These are phyloP conservation scores for Pelargonium myrrhifolium DNA, from an alignment of 441 rosid genomes.

Conservation along the genomic window DNA sequence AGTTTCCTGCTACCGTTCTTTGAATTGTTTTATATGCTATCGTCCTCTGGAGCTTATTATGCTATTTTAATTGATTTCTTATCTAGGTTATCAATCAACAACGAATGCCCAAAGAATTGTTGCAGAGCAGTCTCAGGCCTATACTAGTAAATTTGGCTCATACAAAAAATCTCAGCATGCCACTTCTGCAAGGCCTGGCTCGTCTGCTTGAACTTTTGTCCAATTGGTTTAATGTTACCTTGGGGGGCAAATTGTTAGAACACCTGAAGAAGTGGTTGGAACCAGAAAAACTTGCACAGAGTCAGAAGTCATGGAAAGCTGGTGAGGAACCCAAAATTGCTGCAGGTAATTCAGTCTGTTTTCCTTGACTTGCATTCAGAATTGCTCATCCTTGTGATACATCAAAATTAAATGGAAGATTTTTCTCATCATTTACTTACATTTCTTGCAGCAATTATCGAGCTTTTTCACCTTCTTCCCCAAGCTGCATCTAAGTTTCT, in stretches of 20 bases:
- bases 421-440: constrained; percentile 2
- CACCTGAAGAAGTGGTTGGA: constrained; percentile 99
- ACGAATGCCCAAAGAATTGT: constrained; percentile 97
- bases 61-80: constrained; percentile 10
- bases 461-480: constrained; percentile 98
- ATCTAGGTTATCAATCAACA: constrained; percentile 89
- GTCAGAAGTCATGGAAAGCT: constrained; percentile 89
- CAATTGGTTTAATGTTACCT: constrained; percentile 95
- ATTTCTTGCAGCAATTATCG: constrained; percentile 84
- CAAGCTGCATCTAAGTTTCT: constrained; percentile 92
- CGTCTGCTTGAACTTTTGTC: constrained; percentile 97
- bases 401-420: background rate
- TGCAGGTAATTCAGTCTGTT: constrained; percentile 52
- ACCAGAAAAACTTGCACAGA: constrained; percentile 95
- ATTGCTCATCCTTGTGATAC: constrained; percentile 2
- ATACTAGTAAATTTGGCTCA: constrained; percentile 92
- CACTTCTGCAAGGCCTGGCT: constrained; percentile 95
- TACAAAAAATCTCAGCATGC: constrained; percentile 97
- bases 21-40: background rate
- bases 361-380: constrained; percentile 10
- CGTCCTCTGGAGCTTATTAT: constrained; percentile 5
- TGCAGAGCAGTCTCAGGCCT: constrained; percentile 98
- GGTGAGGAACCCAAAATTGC: constrained; percentile 99
- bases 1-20: background rate
- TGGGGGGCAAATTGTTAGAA: constrained; percentile 95